A percentile compares a stretch with the other conserved stretches of the same genome.
Conservation (phyloP, 805 yeast species). For the Zygosaccharomyces rouxii region DNA sequence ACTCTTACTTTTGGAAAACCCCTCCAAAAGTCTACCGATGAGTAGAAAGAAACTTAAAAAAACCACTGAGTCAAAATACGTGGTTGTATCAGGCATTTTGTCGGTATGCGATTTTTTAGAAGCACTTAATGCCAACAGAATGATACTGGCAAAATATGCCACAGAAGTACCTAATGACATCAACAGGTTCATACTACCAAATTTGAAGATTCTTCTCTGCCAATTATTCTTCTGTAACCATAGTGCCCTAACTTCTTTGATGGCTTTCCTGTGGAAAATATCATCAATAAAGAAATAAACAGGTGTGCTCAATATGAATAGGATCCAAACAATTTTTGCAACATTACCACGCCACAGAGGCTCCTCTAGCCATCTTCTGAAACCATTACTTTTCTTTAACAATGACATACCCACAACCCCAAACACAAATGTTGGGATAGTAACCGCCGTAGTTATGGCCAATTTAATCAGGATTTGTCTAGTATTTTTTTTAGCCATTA, state of each 20-base stretch:
- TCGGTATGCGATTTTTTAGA: conserved; percentile 3
- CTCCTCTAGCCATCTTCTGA: conserved; percentile 52
- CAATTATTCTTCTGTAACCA: conserved; percentile 56
- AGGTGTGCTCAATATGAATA: conserved; percentile 63
- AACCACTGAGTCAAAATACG: conserved; percentile 76
- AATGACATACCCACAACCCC: conserved; percentile 69
- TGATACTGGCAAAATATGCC: conserved; percentile 65
- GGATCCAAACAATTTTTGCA: conserved; percentile 58
- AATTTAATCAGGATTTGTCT: conserved; percentile 44
- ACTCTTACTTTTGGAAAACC: conserved; percentile 61
- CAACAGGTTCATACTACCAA: conserved; percentile 75
- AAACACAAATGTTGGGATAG: conserved; percentile 64
- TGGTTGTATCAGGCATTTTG: conserved; percentile 48
- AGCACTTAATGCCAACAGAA: conserved; percentile 47
- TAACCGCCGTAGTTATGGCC: conserved; percentile 46
- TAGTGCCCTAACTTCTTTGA: conserved; percentile 51
- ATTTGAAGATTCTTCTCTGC: conserved; percentile 53
- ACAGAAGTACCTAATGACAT: conserved; percentile 71
- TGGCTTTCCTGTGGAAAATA: conserved; percentile 63
- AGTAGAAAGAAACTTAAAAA: conserved; percentile 67
- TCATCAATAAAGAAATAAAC: conserved; percentile 73
- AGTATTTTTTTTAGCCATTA: conserved; percentile 47
- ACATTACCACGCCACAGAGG: conserved; percentile 63
- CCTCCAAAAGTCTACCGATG: conserved; percentile 65
- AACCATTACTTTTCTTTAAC: conserved; percentile 39